Evolutionary conservation across 2,329 filamentous ascomycete species (phyloP).

Genomic region (Alternaria postmessia): DNA sequence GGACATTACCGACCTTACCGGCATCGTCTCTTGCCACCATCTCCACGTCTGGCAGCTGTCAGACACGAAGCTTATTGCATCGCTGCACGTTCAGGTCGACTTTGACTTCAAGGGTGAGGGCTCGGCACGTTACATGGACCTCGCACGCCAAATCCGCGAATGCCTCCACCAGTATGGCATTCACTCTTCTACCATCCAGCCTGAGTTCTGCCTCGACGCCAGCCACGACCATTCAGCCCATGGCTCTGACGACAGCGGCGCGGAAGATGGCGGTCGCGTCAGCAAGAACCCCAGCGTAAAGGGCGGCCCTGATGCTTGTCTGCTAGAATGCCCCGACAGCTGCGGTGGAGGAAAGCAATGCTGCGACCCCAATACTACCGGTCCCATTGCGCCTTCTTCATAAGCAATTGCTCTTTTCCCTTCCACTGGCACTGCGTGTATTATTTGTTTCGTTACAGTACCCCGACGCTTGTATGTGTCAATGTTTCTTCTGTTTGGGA

Average conservation of each 20-base stretch:
- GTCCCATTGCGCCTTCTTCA: conserved; percentile 30
- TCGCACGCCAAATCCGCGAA: conserved; percentile 81
- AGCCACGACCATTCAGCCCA: conserved; percentile 53
- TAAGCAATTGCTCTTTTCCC: background rate
- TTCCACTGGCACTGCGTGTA: conserved; percentile 2
- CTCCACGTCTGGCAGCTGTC: conserved; percentile 98
- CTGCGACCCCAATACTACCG: conserved; percentile 48
- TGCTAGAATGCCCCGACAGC: conserved; percentile 55
- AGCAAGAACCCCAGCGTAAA: conserved; percentile 50
- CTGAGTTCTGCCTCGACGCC: conserved; percentile 71
- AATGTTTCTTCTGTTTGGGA: background rate
- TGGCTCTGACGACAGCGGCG: conserved; percentile 42
- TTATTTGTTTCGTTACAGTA: background rate
- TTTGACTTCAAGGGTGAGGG: conserved; percentile 88
- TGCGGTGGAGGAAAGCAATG: conserved; percentile 54
- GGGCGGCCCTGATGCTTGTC: conserved; percentile 48
- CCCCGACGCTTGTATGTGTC: conserved; percentile 3
- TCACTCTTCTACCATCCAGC: conserved; percentile 96
- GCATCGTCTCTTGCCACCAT: conserved; percentile 91
- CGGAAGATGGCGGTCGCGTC: conserved; percentile 36
- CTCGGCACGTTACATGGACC: conserved; percentile 83
- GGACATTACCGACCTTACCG: conserved; percentile 85
- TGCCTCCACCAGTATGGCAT: conserved; percentile 97
- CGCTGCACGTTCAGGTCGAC: conserved; percentile 89
- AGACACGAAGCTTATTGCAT: conserved; percentile 92